These are phyloP conservation scores for Aspergillus tamarii DNA, from an alignment of 2,329 filamentous ascomycete species.

Conservation along the genomic window DNA sequence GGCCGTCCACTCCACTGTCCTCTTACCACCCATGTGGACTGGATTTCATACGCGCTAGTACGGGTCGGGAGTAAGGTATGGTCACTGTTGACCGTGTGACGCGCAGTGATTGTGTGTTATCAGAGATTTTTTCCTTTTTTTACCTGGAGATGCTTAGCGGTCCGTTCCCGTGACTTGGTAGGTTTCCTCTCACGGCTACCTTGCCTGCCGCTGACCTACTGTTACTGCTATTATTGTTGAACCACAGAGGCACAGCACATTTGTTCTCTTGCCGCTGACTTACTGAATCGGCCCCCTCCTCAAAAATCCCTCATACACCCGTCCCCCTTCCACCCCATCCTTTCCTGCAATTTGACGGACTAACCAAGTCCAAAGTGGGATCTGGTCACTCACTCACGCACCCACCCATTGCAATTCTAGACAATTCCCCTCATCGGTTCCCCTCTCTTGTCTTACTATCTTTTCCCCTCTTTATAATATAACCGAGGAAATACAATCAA, in stretches of 20 bases:
- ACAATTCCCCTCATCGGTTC: slow-evolving; percentile 13
- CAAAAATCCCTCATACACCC: slow-evolving; percentile 30
- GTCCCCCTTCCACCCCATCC: slow-evolving; percentile 17
- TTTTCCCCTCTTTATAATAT: slow-evolving; percentile 6
- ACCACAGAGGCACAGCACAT: slow-evolving; percentile 1
- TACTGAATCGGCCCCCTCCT: slow-evolving; percentile 12
- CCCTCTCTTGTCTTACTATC: slow-evolving; percentile 11
- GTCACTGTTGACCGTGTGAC: slow-evolving; percentile 1
- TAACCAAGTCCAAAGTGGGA: slow-evolving; percentile 8
- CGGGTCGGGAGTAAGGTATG: background rate
- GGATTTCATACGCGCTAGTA: slow-evolving; percentile 1
- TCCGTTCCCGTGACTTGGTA: background rate
- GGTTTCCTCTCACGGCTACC: background rate
- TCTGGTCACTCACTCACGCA: slow-evolving; percentile 1
- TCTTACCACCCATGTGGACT: slow-evolving; percentile 1
- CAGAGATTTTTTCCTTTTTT: background rate
- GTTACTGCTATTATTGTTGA: background rate
- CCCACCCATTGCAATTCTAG: background rate
- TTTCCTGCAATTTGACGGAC: slow-evolving; percentile 6
- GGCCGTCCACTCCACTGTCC: slow-evolving; percentile 4
- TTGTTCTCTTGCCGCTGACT: slow-evolving; percentile 11
- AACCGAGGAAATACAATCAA: slow-evolving; percentile 8
- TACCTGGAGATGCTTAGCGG: no score
- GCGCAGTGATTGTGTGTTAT: background rate
- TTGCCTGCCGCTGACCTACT: background rate